A percentile compares a stretch with the other conserved stretches of the same genome.
Evolutionary conservation across 345 rosid species (phyloP).

Genomic region (Eutrema yunnanense): DNA sequence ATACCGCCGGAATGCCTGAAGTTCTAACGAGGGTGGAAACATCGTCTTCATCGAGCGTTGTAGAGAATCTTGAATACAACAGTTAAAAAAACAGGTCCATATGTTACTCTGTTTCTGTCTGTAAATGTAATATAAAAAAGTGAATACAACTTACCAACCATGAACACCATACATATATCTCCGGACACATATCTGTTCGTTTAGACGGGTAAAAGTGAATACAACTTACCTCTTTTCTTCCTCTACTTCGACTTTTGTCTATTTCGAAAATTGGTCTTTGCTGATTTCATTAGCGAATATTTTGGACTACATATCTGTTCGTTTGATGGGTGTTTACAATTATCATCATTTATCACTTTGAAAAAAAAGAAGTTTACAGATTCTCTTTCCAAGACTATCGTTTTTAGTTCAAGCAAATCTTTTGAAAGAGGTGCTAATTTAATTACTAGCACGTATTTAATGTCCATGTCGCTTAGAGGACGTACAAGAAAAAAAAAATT

Average conservation of each 20-base stretch:
- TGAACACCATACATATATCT: neutral
- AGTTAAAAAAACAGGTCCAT: constrained; percentile 36
- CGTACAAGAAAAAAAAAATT: neutral
- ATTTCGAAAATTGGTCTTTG: neutral
- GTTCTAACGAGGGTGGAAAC: constrained; percentile 77
- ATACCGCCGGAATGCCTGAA: constrained; percentile 70
- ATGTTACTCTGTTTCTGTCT: constrained; percentile 6
- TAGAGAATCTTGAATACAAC: constrained; percentile 53
- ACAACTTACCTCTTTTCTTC: neutral
- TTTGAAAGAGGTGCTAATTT: no score
- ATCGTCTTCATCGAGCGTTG: constrained; percentile 37
- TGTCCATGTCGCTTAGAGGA: neutral
- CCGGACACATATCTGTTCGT: no score
- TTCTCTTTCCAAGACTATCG: neutral
- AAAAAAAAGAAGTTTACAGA: neutral
- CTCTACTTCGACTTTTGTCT: neutral
- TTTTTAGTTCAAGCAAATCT: no score
- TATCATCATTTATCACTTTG: neutral
- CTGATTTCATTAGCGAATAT: neutral
- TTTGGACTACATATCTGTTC: no score
- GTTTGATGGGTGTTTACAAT: no score
- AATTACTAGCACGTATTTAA: no score
- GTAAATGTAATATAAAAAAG: constrained; percentile 4
- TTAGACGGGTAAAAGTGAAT: no score
- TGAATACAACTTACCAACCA: neutral